Evolutionary conservation across 306 rosid species (phyloP).

Genomic region (Pachyrhizus erosus): DNA sequence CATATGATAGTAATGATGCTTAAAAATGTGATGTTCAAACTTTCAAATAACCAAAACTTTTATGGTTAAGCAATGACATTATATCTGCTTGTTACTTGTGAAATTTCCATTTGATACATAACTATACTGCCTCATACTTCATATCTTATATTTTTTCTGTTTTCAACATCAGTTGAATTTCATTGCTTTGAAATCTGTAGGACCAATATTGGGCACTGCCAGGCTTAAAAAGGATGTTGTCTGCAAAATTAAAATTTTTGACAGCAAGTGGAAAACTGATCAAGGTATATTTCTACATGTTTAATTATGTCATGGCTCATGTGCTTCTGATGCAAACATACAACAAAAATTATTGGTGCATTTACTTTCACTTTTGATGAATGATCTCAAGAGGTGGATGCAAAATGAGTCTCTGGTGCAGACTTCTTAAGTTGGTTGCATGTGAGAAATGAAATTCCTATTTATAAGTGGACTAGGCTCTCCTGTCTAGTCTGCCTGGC

Average conservation of each 20-base stretch:
- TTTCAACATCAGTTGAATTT: constrained; percentile 37
- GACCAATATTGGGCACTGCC: constrained; percentile 90
- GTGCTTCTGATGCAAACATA: constrained; percentile 16
- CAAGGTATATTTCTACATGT: constrained; percentile 62
- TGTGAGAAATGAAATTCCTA: constrained; percentile 4
- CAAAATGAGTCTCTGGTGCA: background rate
- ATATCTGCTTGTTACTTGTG: background rate
- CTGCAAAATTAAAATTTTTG: constrained; percentile 76
- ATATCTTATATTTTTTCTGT: constrained; percentile 11
- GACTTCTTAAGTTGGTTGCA: background rate
- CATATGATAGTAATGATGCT: constrained; percentile 4
- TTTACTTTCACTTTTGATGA: background rate
- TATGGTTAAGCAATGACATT: constrained; percentile 20
- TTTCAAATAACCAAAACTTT: constrained; percentile 1
- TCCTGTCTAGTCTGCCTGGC: background rate
- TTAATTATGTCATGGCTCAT: constrained; percentile 20
- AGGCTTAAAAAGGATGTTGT: constrained; percentile 81
- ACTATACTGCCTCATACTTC: background rate
- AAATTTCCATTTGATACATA: constrained; percentile 33
- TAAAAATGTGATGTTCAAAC: constrained; percentile 27
- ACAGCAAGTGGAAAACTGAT: constrained; percentile 78
- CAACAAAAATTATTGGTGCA: constrained; percentile 22
- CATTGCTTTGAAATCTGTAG: constrained; percentile 49
- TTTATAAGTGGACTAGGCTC: background rate
- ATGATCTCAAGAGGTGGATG: background rate